Percentiles rank a stretch among this genome's conserved stretches.
These are phyloP conservation scores for Microsporum audouinii DNA, from an alignment of 2,329 filamentous ascomycete genomes.

Conservation along the genomic window DNA sequence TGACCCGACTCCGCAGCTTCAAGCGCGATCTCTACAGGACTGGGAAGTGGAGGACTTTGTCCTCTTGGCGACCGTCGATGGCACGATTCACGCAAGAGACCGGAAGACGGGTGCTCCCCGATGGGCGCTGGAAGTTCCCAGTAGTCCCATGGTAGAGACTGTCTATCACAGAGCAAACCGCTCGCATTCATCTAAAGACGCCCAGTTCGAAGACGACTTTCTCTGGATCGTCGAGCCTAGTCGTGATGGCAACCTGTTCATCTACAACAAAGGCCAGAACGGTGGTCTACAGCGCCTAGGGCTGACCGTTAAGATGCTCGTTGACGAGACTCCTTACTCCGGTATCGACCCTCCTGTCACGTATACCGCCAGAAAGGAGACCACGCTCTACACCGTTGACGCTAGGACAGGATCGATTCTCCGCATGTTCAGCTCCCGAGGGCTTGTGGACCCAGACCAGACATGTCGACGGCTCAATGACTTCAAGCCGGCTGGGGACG, in stretches of 20 bases:
- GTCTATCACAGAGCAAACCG: conserved; percentile 63
- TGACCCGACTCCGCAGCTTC: conserved; percentile 68
- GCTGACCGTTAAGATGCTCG: conserved; percentile 58
- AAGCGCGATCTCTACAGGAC: conserved; percentile 95
- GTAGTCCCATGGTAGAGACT: conserved; percentile 83
- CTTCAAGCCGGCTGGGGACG: conserved; percentile 47
- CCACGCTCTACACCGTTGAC: conserved; percentile 77
- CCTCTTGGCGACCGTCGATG: conserved; percentile 98
- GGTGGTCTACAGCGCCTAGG: conserved; percentile 38
- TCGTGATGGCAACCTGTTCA: conserved; percentile 73
- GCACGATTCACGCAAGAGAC: conserved; percentile 84
- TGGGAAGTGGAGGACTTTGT: conserved; percentile 99
- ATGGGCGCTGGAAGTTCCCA: conserved; percentile 70
- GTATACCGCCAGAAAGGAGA: conserved; percentile 86
- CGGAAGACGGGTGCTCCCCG: conserved; percentile 70
- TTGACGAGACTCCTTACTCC: conserved; percentile 72
- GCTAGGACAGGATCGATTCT: conserved; percentile 71
- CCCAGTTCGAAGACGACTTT: conserved; percentile 63
- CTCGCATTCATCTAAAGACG: conserved; percentile 33
- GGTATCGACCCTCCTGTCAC: conserved; percentile 65
- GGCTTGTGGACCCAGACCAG: conserved; percentile 57
- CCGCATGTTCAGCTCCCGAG: conserved; percentile 70
- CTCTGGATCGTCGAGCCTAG: conserved; percentile 93
- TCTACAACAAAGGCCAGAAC: conserved; percentile 59
- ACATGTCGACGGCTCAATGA: conserved; percentile 63